phyloP scores from a whole-genome alignment of 768 basidiomycete genomes.

The Filobasidium wieringae region DNA sequence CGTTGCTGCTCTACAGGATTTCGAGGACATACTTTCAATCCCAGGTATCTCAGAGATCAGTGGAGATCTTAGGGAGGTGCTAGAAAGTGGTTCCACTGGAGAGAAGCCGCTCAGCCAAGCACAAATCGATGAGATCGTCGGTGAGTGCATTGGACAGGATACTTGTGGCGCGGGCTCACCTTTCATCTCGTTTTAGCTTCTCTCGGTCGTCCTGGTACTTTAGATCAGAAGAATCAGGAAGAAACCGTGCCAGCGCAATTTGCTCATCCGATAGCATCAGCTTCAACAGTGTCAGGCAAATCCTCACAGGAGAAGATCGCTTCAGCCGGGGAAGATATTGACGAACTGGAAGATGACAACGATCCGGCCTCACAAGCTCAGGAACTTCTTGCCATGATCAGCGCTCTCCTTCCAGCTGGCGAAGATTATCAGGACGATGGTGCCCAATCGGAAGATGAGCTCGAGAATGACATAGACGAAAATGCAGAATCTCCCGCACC shows the following conservation, averaged over 20 bases:
- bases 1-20: not conserved
- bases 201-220: not conserved
- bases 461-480: not conserved
- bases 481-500: not conserved
- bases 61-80: too few species aligned
- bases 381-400: not conserved
- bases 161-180: not conserved
- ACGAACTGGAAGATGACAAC: not conserved
- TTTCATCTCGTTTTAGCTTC: not conserved
- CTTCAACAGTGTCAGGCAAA: too few species aligned
- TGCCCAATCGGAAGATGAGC: not conserved
- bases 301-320: too few species aligned
- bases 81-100: not conserved
- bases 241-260: too few species aligned
- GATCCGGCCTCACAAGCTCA: not conserved
- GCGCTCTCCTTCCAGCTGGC: not conserved
- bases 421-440: not conserved
- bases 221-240: too few species aligned
- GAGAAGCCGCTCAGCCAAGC: not conserved
- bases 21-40: not conserved
- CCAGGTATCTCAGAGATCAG: not conserved
- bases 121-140: not conserved
- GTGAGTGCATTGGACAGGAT: too few species aligned
- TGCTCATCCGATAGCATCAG: too few species aligned
- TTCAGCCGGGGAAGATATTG: not conserved